phyloP scores from a whole-genome alignment of 805 yeast species.

The Metschnikowia peoriensis region DNA sequence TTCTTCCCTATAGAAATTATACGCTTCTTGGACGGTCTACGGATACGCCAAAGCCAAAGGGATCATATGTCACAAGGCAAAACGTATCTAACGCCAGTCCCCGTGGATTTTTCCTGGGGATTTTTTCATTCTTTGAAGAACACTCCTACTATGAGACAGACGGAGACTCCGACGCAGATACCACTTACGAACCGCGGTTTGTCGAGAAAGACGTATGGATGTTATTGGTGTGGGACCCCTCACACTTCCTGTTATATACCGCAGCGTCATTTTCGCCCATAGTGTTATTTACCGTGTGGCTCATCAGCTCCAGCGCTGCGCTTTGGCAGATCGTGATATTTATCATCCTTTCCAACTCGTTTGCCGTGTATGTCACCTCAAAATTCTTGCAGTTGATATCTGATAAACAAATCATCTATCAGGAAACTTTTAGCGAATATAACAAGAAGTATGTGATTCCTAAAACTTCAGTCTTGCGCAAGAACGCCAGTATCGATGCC shows the following conservation, averaged over 20 bases:
- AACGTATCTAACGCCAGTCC: constrained; percentile 14
- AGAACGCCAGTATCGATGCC: constrained; percentile 64
- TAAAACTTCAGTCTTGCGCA: constrained; percentile 45
- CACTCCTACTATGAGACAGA: constrained; percentile 18
- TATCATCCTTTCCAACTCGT: constrained; percentile 29
- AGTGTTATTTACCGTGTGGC: constrained; percentile 40
- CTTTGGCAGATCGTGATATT: constrained; percentile 35
- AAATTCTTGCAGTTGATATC: constrained; percentile 46
- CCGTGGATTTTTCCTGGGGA: constrained; percentile 10
- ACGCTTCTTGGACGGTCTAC: constrained; percentile 29
- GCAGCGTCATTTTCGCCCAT: constrained; percentile 61
- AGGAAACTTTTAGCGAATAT: constrained; percentile 63
- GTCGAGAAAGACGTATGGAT: constrained; percentile 48
- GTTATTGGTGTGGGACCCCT: constrained; percentile 66
- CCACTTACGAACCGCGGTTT: constrained; percentile 19
- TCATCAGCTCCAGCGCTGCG: constrained; percentile 21
- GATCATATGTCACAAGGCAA: constrained; percentile 23
- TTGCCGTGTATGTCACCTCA: constrained; percentile 40
- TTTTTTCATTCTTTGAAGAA: constrained; percentile 17
- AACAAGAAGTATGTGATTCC: constrained; percentile 63
- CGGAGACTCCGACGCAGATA: constrained; percentile 22
- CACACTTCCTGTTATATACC: constrained; percentile 51
- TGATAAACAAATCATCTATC: constrained; percentile 59
- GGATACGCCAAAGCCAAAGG: constrained; percentile 22
- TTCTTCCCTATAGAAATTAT: constrained; percentile 27